Percentiles rank a stretch among this genome's conserved stretches.
These are phyloP conservation scores for Quercus suber DNA, from an alignment of 306 rosid species.

Conservation along the genomic window DNA sequence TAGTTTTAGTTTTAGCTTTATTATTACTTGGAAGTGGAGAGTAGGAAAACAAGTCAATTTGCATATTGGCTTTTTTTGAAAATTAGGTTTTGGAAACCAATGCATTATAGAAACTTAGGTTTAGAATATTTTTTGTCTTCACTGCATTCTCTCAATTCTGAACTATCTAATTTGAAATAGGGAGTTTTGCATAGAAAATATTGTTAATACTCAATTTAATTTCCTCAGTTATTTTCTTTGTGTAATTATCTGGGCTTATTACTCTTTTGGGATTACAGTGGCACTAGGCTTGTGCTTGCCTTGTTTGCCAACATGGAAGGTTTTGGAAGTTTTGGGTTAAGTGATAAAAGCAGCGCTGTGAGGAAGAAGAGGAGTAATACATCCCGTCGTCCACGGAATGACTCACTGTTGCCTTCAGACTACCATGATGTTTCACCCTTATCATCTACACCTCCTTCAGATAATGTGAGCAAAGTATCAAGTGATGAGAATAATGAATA, in stretches of 20 bases:
- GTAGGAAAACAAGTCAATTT: neutral
- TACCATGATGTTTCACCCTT: slow-evolving; percentile 23
- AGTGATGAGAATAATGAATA: slow-evolving; percentile 19
- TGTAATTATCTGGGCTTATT: neutral
- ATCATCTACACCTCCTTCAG: slow-evolving; percentile 34
- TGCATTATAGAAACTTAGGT: neutral
- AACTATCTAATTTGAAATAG: neutral
- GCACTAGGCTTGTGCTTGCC: slow-evolving; percentile 3
- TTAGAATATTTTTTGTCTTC: neutral
- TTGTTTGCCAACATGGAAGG: slow-evolving; percentile 25
- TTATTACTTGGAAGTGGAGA: neutral
- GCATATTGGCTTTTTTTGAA: neutral
- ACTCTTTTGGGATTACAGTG: neutral
- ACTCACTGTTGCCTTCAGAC: slow-evolving; percentile 30
- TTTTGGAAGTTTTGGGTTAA: slow-evolving; percentile 17
- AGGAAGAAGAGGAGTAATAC: slow-evolving; percentile 40
- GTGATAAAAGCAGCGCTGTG: slow-evolving; percentile 6
- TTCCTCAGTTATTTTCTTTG: neutral
- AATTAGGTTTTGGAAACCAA: neutral
- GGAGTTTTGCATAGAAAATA: neutral
- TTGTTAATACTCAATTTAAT: neutral
- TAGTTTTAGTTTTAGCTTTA: neutral
- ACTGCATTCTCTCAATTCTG: neutral
- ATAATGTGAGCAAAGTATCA: slow-evolving; percentile 27
- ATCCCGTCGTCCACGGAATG: slow-evolving; percentile 29